Evolutionary conservation across 2,329 filamentous ascomycete species (phyloP), one percentile per base, ranked within the genome.

Genomic region (Claviceps digitariae): DNA sequence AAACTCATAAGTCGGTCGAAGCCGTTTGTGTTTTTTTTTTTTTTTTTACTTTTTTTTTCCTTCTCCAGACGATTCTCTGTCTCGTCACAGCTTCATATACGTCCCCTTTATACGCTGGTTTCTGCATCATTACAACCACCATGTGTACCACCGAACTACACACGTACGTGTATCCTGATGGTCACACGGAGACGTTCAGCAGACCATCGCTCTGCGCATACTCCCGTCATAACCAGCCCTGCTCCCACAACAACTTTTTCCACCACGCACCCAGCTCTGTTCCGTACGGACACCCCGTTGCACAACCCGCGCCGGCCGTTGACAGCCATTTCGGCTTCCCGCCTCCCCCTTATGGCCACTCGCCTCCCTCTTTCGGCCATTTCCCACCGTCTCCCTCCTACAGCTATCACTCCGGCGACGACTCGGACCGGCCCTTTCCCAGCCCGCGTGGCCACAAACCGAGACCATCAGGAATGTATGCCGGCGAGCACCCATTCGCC

Each of bases 121-220:
- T n/a, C n/a, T n/a, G n/a, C n/a, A n/a, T n/a, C n/a, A n/a, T n/a
- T n/a, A n/a, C 8, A 17, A 27, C 7, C 69, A 71, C 67, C 49
- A 79, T 79, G 76, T 79, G 76, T 65, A 69, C 70, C 57, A 73
- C 69, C 55, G 68, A 75, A 59, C 57, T 73, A 50, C 75, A 70
- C 67, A 67, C 71, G 36, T 72, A 74, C 61, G 61, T 72, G 60
- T 71, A 72, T 67, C 69, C 74, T 3, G 72, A 77, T 62, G 73
- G 73, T 54, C 68, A 64, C 49, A 57, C 55, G 48, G 61, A 66
- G 58, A 61, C 63, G 50, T 58, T 61, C 38, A 64, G 67, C 49
- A 68, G 69, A 52, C 62, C 66, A 7, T 61, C 66, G 34, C 62
- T 68, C 41, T 74, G 74, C 66, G 57, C 63, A 12, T 59, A 66